phyloP scores from a whole-genome alignment of 148 eudicot genomes.

The Polygonum maritimum region DNA sequence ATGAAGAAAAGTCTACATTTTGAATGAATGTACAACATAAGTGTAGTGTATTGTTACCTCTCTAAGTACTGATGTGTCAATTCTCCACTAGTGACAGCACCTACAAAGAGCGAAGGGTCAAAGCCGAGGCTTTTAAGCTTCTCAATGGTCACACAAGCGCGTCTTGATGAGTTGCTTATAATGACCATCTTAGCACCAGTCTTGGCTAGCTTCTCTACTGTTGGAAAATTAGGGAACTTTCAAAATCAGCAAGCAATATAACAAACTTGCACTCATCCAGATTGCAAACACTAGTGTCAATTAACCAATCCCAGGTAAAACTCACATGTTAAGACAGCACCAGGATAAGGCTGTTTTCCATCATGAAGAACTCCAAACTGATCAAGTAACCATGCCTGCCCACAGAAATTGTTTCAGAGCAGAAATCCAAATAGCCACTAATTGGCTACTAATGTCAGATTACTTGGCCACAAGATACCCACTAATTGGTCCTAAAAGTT shows the following conservation, averaged over 20 bases:
- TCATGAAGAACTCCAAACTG: slow-evolving; percentile 98
- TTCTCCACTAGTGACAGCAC: slow-evolving; percentile 90
- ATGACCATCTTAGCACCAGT: slow-evolving; percentile 84
- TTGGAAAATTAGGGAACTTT: slow-evolving; percentile 12
- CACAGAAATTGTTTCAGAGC: slow-evolving; percentile 3
- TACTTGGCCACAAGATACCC: not conserved
- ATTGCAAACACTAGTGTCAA: slow-evolving; percentile 1
- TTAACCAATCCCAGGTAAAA: slow-evolving; percentile 20
- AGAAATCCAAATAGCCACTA: not conserved
- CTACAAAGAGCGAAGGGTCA: slow-evolving; percentile 77
- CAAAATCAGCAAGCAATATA: not conserved
- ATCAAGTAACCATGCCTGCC: slow-evolving; percentile 90
- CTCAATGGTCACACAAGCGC: slow-evolving; percentile 72
- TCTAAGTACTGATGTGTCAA: slow-evolving; percentile 71
- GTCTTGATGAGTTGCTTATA: slow-evolving; percentile 91
- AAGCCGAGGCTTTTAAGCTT: slow-evolving; percentile 78
- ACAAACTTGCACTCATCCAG: slow-evolving; percentile 17
- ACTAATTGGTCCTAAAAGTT: not conserved
- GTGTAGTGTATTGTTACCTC: slow-evolving; percentile 28
- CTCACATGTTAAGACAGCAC: slow-evolving; percentile 80
- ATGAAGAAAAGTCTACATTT: slow-evolving; percentile 1
- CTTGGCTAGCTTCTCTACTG: slow-evolving; percentile 78
- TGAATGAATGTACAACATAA: not conserved
- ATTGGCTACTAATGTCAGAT: not conserved
- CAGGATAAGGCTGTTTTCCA: slow-evolving; percentile 91